Conservation (phyloP, 345 rosid species). For the Eucalyptus regnans region DNA sequence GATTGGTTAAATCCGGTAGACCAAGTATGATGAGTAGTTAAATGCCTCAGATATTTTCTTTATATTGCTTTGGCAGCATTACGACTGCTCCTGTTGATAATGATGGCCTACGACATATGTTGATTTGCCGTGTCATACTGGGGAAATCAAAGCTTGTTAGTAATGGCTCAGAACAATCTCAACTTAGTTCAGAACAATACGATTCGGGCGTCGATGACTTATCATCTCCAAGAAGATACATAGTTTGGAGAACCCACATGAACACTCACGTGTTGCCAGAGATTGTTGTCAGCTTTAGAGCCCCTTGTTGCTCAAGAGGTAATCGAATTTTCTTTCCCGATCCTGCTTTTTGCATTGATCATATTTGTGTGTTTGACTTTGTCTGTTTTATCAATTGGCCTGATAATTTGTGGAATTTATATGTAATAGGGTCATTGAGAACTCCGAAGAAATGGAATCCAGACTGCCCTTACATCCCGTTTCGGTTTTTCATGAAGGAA, state of each 20-base stretch:
- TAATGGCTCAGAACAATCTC: slow-evolving; percentile 32
- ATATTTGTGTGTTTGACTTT: background rate
- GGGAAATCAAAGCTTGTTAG: slow-evolving; percentile 58
- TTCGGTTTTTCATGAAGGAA: slow-evolving; percentile 49
- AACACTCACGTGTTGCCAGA: slow-evolving; percentile 8
- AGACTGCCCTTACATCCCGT: slow-evolving; percentile 82
- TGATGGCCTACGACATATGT: slow-evolving; percentile 52
- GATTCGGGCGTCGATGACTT: slow-evolving; percentile 8
- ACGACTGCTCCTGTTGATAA: slow-evolving; percentile 20
- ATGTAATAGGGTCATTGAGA: slow-evolving; percentile 15
- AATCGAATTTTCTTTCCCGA: background rate
- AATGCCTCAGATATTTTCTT: background rate
- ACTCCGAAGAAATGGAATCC: slow-evolving; percentile 20
- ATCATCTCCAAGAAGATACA: background rate
- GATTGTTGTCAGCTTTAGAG: slow-evolving; percentile 1
- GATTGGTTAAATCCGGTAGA: background rate
- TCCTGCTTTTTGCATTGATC: background rate
- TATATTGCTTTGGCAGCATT: background rate
- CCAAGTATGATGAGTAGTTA: background rate
- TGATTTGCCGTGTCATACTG: slow-evolving; percentile 39
- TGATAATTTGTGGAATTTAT: background rate
- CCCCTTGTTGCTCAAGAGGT: background rate
- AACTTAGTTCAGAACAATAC: background rate
- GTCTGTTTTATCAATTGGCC: background rate
- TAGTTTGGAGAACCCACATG: slow-evolving; percentile 5